These are phyloP conservation scores for Stemphylium lycopersici DNA, from an alignment of 2,329 filamentous ascomycete genomes.

Conservation along the genomic window DNA sequence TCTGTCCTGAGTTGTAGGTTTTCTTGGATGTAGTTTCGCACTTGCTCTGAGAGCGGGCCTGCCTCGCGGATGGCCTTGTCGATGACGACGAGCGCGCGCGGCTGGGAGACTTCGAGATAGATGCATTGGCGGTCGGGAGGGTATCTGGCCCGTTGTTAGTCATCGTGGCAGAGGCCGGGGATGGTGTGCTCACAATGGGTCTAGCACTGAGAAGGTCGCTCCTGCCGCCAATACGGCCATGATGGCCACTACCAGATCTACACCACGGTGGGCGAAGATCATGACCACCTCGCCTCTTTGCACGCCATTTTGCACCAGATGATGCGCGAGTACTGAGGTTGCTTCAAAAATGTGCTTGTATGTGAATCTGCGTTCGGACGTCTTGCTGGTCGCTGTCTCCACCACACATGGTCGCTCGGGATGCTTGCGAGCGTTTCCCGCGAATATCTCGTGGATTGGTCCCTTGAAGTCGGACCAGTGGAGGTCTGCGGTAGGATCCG, in stretches of 20 bases:
- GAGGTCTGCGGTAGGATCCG: slow-evolving; percentile 71
- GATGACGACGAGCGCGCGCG: slow-evolving; percentile 74
- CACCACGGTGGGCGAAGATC: slow-evolving; percentile 84
- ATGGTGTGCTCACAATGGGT: slow-evolving; percentile 68
- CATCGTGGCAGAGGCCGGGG: neutral
- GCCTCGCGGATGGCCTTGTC: slow-evolving; percentile 72
- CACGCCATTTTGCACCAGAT: slow-evolving; percentile 75
- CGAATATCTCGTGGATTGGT: slow-evolving; percentile 74
- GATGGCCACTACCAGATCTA: slow-evolving; percentile 76
- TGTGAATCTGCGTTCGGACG: slow-evolving; percentile 71
- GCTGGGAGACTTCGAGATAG: slow-evolving; percentile 80
- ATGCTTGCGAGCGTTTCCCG: slow-evolving; percentile 67
- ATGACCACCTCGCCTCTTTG: slow-evolving; percentile 87
- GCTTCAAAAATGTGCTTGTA: slow-evolving; percentile 88
- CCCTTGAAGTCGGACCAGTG: slow-evolving; percentile 70
- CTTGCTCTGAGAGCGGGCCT: slow-evolving; percentile 66
- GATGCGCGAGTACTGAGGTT: slow-evolving; percentile 79
- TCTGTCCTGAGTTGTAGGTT: slow-evolving; percentile 74
- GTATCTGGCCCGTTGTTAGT: slow-evolving; percentile 60
- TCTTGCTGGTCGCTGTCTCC: slow-evolving; percentile 63
- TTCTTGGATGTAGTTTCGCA: slow-evolving; percentile 71
- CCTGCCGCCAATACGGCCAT: slow-evolving; percentile 74
- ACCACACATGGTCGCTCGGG: slow-evolving; percentile 73
- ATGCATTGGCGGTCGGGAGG: slow-evolving; percentile 81
- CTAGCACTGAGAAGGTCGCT: slow-evolving; percentile 69